phyloP scores from a whole-genome alignment of 257 asterid genomes.

The Solanum okadae region DNA sequence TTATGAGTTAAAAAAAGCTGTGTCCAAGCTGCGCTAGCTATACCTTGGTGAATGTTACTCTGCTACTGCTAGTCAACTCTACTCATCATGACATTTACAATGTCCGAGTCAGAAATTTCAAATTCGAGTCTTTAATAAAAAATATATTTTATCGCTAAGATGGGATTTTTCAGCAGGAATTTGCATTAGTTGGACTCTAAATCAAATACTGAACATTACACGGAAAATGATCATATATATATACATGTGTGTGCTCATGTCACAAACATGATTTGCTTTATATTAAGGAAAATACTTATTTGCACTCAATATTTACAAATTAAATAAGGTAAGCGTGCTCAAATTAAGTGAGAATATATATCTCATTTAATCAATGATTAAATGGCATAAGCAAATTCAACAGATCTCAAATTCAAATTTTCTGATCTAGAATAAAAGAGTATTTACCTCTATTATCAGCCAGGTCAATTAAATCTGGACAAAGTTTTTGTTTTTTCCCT shows the following conservation, averaged over 20 bases:
- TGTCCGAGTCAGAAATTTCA: background rate
- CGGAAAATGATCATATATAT: background rate
- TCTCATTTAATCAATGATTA: background rate
- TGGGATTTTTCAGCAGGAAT: fast-evolving
- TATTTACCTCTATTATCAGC: background rate
- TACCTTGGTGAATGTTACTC: background rate
- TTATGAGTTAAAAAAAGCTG: background rate
- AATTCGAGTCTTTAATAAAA: background rate
- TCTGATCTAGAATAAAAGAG: background rate
- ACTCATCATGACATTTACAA: background rate
- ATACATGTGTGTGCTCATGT: background rate
- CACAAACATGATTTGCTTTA: background rate
- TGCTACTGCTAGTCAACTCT: background rate
- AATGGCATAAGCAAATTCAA: background rate
- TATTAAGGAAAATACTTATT: background rate
- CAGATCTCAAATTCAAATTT: background rate
- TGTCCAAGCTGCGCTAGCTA: background rate
- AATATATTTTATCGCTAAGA: background rate
- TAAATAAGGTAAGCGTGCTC: background rate
- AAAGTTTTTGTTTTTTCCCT: background rate
- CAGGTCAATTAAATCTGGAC: background rate
- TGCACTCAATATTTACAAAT: background rate
- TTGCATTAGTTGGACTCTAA: background rate
- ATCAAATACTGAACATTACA: fast-evolving
- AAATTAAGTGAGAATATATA: background rate